Evolutionary conservation across 1,284 basidiomycete species (phyloP), one percentile per base, ranked within the genome.

Genomic region (Ceratobasidium sp.): DNA sequence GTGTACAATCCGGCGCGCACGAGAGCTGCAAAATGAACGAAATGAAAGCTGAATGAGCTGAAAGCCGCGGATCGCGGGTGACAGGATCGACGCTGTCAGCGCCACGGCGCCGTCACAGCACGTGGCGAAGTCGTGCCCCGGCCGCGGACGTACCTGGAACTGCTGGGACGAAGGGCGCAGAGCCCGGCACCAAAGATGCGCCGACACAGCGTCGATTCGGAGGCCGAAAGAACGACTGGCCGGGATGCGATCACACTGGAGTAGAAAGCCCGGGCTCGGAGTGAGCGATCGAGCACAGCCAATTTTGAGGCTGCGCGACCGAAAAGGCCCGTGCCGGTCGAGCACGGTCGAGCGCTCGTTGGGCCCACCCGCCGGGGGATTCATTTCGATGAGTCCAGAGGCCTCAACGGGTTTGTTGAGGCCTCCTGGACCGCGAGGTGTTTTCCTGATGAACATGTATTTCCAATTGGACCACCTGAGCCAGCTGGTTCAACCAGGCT

Each of bases 351-450:
- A 49, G 48, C 12, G 23, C 48, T 49, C 48, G 23, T 25, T 49
- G 48, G 48, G 48, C 23, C 48, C 23, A 49, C 6, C 9, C 7
- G 18, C 23, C 48, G 48, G 48, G 48, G n/a, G 18, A 49, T 49
- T 49, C 48, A 49, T 49, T 49, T 49, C 48, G 12, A 25, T 7
- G 23, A n/a, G 18, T 12, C 12, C 48, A 25, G 12, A 12, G n/a
- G 48, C 23, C 48, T 49, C 48, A 49, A 49, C 48, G 18, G n/a
- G 48, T 49, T 49, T 49, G 48, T n/a, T n/a, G 48, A 49, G 48
- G 23, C 18, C 48, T 49, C 18, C n/a, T 49, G 48, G 48, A 49
- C 48, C n/a, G 48, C 7, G 18, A 18, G 9, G 18, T n/a, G 48
- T 49, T 49, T 49, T 49, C 48, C 48, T 49, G 48, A 49, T 49